These are phyloP conservation scores for Xylariaceae sp. DNA, from an alignment of 2,329 filamentous ascomycete genomes.

Conservation along the genomic window DNA sequence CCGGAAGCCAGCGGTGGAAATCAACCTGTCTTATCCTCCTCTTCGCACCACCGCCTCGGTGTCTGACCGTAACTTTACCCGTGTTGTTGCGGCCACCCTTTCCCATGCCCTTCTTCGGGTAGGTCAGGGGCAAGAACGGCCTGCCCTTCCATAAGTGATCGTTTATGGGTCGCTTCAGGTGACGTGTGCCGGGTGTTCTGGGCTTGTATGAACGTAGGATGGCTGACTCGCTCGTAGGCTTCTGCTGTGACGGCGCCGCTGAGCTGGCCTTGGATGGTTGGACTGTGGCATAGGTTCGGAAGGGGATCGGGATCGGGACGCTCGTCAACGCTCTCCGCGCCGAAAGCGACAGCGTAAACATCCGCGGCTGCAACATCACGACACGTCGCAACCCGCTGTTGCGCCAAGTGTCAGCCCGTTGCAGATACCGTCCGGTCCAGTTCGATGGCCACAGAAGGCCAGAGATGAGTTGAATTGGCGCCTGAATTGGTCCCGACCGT, in stretches of 20 bases:
- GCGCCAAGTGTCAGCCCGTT: constrained; percentile 15
- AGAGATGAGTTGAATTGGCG: constrained; percentile 3
- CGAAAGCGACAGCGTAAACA: constrained; percentile 26
- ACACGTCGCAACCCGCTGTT: constrained; percentile 18
- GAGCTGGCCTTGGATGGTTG: constrained; percentile 12
- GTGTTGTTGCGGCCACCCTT: constrained; percentile 90
- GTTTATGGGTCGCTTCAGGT: constrained; percentile 88
- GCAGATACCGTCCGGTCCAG: constrained; percentile 5
- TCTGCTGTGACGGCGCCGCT: too few species aligned
- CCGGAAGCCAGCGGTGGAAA: constrained; percentile 72
- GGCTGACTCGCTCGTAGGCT: constrained; percentile 30
- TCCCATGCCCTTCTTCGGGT: constrained; percentile 84
- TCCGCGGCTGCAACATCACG: constrained; percentile 31
- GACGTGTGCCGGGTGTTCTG: constrained; percentile 83
- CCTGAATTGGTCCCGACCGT: constrained; percentile 8
- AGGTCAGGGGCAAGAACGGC: constrained; percentile 75
- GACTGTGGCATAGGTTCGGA: constrained; percentile 28
- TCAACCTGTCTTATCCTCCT: constrained; percentile 88
- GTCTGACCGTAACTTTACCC: constrained; percentile 80
- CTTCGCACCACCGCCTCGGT: constrained; percentile 89
- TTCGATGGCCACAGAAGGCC: constrained; percentile 3
- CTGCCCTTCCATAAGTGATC: constrained; percentile 95
- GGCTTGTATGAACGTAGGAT: constrained; percentile 84
- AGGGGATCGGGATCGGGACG: constrained; percentile 17
- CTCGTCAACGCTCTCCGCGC: constrained; percentile 25